A percentile compares a stretch with the other conserved stretches of the same genome.
phyloP scores from a whole-genome alignment of 257 asterid species.

The Nyctanthes arbortristis region DNA sequence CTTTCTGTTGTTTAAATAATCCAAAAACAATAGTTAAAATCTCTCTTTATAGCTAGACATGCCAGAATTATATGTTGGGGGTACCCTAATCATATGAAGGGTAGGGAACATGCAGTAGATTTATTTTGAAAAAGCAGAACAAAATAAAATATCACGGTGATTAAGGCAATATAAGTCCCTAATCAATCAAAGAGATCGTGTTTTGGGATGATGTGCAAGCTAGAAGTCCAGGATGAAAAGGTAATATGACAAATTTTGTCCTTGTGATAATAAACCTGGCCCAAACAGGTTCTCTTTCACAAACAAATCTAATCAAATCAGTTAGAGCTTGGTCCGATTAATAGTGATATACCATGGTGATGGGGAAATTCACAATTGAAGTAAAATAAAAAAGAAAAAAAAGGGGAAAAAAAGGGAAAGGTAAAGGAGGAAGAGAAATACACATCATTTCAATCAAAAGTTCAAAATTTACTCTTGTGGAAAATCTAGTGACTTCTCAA shows the following conservation, averaged over 20 bases:
- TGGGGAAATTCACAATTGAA: neutral
- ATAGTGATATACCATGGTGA: neutral
- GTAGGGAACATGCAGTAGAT: neutral
- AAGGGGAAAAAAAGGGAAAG: no score
- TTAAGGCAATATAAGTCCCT: neutral
- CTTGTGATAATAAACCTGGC: neutral
- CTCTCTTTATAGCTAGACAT: constrained; percentile 19
- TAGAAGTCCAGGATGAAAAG: neutral
- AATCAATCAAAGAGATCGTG: neutral
- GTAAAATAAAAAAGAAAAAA: neutral
- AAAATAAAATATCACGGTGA: neutral
- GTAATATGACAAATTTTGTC: neutral
- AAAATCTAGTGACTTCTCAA: neutral
- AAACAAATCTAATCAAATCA: neutral
- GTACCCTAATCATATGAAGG: constrained; percentile 8
- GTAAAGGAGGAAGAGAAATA: neutral
- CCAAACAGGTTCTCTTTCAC: neutral
- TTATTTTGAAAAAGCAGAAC: no score
- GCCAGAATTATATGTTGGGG: constrained; percentile 14
- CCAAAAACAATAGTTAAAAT: constrained; percentile 15
- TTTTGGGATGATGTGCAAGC: neutral
- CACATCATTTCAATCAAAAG: neutral
- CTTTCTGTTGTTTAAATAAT: constrained; percentile 39
- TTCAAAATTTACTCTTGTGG: neutral
- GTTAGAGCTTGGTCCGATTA: neutral